These are phyloP conservation scores for Dissophora ornata DNA, from an alignment of 192 early-diverging fungal species.

Conservation along the genomic window DNA sequence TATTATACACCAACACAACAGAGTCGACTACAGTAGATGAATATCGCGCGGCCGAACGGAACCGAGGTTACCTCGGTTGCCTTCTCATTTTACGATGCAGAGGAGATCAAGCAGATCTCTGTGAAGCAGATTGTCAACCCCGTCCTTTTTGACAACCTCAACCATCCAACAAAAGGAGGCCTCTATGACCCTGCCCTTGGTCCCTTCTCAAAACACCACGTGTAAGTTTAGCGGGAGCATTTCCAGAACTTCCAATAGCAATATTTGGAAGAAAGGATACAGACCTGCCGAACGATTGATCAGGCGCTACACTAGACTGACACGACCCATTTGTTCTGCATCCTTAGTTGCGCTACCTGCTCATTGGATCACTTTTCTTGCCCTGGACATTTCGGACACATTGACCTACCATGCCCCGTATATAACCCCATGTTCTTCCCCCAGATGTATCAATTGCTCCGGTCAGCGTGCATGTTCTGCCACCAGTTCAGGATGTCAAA, in stretches of 20 bases:
- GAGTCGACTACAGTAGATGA: constrained; percentile 60
- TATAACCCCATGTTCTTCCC: constrained; percentile 96
- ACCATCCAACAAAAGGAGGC: constrained; percentile 91
- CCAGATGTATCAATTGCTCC: constrained; percentile 89
- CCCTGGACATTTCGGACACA: constrained; percentile 98
- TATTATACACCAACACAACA: not conserved
- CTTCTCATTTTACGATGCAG: constrained; percentile 91
- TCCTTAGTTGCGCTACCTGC: constrained; percentile 93
- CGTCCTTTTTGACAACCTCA: constrained; percentile 85
- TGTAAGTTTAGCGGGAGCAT: too few species aligned
- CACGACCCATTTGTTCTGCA: constrained; percentile 29
- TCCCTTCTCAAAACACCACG: constrained; percentile 83
- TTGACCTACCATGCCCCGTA: constrained; percentile 95
- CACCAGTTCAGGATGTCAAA: constrained; percentile 78
- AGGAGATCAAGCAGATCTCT: constrained; percentile 92
- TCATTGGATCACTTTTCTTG: constrained; percentile 94
- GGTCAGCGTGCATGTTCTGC: constrained; percentile 91
- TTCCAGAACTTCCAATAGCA: not conserved
- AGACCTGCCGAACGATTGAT: not conserved
- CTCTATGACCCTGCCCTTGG: constrained; percentile 96
- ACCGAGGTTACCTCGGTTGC: constrained; percentile 86
- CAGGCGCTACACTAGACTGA: constrained; percentile 83
- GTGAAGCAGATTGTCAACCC: constrained; percentile 95
- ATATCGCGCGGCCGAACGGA: constrained; percentile 87
- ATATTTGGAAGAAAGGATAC: not conserved